phyloP scores from a whole-genome alignment of 371 early-diverging fungal species.

The Coemansia sp. region DNA sequence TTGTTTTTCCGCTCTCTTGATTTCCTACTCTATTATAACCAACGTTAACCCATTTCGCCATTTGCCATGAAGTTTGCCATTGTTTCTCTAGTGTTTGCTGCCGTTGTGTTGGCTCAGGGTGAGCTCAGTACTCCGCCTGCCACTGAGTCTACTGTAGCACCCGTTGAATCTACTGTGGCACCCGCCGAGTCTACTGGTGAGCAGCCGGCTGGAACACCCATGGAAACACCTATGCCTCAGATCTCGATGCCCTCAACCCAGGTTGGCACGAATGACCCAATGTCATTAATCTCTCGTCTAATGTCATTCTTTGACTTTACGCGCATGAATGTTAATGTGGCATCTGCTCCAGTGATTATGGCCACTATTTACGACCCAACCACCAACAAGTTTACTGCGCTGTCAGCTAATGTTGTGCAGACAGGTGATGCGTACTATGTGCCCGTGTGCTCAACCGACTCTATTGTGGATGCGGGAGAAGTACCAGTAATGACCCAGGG shows the following conservation, averaged over 20 bases:
- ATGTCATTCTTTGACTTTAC: conserved; percentile 25
- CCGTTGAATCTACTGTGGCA: not conserved
- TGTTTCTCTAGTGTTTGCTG: too few relatives aligned
- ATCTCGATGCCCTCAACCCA: not conserved
- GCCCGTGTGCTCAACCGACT: conserved; percentile 19
- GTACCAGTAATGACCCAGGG: not conserved
- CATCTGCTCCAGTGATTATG: conserved; percentile 14
- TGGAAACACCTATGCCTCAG: not conserved
- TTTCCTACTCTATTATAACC: too few relatives aligned
- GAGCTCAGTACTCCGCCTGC: too few relatives aligned
- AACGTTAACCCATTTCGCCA: too few relatives aligned
- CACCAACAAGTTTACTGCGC: conserved; percentile 7
- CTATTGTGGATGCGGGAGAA: not conserved
- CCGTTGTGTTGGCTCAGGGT: too few relatives aligned
- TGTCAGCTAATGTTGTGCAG: conserved; percentile 8
- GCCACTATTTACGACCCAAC: conserved; percentile 16
- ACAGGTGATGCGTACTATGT: conserved; percentile 19
- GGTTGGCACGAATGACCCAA: not conserved
- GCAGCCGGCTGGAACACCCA: not conserved
- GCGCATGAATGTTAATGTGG: not conserved
- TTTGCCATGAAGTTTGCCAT: too few relatives aligned
- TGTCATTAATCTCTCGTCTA: conserved; percentile 16
- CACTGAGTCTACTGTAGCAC: too few relatives aligned
- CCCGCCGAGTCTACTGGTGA: not conserved
- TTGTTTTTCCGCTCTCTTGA: too few relatives aligned